Evolutionary conservation across 192 early-diverging fungal genomes (phyloP), one percentile per base, ranked within the genome.

Genomic region (Coemansia sp.): DNA sequence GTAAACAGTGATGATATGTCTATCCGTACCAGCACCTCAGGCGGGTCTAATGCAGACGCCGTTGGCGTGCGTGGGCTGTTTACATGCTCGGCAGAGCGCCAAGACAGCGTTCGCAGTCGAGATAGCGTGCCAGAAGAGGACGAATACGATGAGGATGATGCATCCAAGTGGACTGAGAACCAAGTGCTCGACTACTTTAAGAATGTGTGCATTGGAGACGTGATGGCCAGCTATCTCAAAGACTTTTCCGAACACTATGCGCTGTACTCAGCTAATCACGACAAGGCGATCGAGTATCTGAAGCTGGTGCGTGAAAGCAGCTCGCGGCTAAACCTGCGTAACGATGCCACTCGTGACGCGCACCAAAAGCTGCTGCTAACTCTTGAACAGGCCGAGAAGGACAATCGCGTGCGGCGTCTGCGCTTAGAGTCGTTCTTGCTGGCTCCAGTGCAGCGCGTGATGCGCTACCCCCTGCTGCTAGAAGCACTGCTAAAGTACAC

Each of bases 221-320:
- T 78, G 55, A 70, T 78, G 68, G 42, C 68, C 52, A 67, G 61
- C 56, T 71, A 70, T 31, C 64, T 78, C 31, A 71, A 78, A 59
- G 68, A 78, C 55, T 78, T 78, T 68, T 78, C 68, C 16, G 74
- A 78, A 53, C 68, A 63, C 42, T 78, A 78, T 53, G 74, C 74
- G 35, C 64, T 53, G 51, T 78, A 78, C 53, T 70, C 74, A 30
- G 74, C 74, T 56, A 78, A 78, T 63, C 74, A 78, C 46, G 68
- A 70, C 59, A 70, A 71, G 61, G 67, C 74, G 2, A 57, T 78
- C 42, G 68, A 78, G 61, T 78, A 71, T 21, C 48, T 78, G 48
- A 78, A 70, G 60, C 68, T 71, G 36, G 67, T 78, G 55, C 74
- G 74, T 40, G 68, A 78, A 44, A 78, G 67, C 60, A 68, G 60